Percentiles rank a stretch among this genome's conserved stretches.
Conservation (phyloP, 306 rosid species). For the Dicorynia guianensis region DNA sequence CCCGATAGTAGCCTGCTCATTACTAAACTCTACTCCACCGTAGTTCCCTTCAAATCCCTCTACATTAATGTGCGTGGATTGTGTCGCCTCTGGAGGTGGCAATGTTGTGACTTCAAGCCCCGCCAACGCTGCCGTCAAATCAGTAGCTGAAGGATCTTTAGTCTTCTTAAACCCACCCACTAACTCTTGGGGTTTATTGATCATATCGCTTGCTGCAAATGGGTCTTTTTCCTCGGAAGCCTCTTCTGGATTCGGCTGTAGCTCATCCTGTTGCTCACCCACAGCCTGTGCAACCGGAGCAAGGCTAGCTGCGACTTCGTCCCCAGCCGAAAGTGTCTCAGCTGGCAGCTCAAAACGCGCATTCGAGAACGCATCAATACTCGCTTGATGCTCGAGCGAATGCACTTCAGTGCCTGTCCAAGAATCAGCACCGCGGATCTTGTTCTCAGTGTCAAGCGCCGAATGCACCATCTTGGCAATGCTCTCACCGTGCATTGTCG, state of each 20-base stretch:
- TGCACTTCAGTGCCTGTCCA: conserved; percentile 65
- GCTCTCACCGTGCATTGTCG: conserved; percentile 86
- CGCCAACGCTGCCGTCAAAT: conserved; percentile 76
- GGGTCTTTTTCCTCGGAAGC: conserved; percentile 72
- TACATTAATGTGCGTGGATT: conserved; percentile 82
- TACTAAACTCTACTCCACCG: conserved; percentile 92
- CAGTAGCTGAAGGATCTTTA: conserved; percentile 77
- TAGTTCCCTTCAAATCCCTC: conserved; percentile 98
- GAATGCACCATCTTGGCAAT: conserved; percentile 98
- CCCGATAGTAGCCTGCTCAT: conserved; percentile 73
- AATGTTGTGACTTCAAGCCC: conserved; percentile 88
- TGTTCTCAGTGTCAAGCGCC: conserved; percentile 77
- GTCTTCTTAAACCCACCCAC: conserved; percentile 86
- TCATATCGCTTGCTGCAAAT: conserved; percentile 91
- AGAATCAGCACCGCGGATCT: conserved; percentile 86
- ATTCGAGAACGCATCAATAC: conserved; percentile 64
- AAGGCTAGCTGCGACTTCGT: conserved; percentile 65
- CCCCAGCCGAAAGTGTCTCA: conserved; percentile 85
- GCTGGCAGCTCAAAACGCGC: conserved; percentile 73
- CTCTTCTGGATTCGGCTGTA: conserved; percentile 63
- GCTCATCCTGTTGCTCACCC: conserved; percentile 61
- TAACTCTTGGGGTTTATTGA: conserved; percentile 78
- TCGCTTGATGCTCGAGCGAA: conserved; percentile 73
- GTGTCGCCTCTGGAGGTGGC: conserved; percentile 94
- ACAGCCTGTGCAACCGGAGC: conserved; percentile 57